A percentile compares a stretch with the other conserved stretches of the same genome.
Evolutionary conservation across 306 rosid species (phyloP).

Genomic region (Sesbania bispinosa): DNA sequence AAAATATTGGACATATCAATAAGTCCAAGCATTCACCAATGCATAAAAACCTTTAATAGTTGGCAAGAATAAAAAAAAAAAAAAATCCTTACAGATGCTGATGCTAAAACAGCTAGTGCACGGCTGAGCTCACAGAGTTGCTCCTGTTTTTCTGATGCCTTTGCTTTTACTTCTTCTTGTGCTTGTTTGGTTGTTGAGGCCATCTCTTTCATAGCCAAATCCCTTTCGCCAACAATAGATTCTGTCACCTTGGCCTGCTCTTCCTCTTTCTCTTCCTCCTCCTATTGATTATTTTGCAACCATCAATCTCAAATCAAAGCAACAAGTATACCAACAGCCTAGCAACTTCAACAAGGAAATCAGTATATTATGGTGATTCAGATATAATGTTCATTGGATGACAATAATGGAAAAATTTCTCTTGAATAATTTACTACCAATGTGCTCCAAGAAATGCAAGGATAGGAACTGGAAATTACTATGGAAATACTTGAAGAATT

Average conservation of each 20-base stretch:
- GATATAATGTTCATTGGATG: background rate
- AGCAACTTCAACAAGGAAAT: conserved; percentile 15
- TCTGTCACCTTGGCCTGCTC: conserved; percentile 52
- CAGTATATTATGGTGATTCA: conserved; percentile 1
- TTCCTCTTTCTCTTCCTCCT: conserved; percentile 81
- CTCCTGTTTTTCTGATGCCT: conserved; percentile 59
- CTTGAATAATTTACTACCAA: background rate
- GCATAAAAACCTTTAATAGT: background rate
- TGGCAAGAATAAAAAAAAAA: background rate
- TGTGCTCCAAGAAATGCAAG: background rate
- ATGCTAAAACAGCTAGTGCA: conserved; percentile 84
- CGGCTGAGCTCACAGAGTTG: conserved; percentile 73
- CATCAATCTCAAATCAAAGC: conserved; percentile 19
- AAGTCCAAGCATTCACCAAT: background rate
- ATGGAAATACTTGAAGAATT: background rate
- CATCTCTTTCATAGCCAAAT: conserved; percentile 61
- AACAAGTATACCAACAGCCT: background rate
- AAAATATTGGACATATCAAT: background rate
- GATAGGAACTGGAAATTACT: background rate
- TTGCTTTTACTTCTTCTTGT: conserved; percentile 28
- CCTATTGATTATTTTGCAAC: conserved; percentile 35
- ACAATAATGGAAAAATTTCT: background rate
- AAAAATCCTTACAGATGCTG: conserved; percentile 69
- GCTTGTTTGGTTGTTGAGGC: conserved; percentile 44
- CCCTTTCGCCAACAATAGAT: conserved; percentile 42